Conservation (phyloP, 306 rosid species). For the Pterocarpus santalinus region DNA sequence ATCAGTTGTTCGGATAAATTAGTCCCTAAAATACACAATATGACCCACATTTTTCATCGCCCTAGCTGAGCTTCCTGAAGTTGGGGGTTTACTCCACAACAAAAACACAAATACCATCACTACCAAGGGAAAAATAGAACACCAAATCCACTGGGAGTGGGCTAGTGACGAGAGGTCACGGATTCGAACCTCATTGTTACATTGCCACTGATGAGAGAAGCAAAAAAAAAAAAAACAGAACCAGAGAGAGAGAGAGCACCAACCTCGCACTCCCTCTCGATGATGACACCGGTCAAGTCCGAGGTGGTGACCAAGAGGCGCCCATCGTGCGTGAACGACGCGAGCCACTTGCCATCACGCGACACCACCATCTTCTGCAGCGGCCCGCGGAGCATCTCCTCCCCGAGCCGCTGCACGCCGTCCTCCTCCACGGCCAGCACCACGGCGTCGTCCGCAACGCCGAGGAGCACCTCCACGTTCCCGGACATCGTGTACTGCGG, state of each 20-base stretch:
- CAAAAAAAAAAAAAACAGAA: too few species aligned
- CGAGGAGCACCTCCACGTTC: slow-evolving; percentile 89
- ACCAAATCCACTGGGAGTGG: too few species aligned
- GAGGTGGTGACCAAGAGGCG: slow-evolving; percentile 82
- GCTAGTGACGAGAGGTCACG: too few species aligned
- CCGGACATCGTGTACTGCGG: slow-evolving; percentile 95
- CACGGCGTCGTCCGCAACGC: slow-evolving; percentile 61
- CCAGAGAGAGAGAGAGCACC: neutral
- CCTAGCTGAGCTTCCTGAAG: too few species aligned
- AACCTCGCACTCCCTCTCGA: slow-evolving; percentile 97
- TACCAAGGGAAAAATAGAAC: too few species aligned
- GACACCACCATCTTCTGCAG: slow-evolving; percentile 96
- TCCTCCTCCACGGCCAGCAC: slow-evolving; percentile 93
- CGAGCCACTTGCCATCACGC: slow-evolving; percentile 90
- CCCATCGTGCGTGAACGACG: slow-evolving; percentile 93
- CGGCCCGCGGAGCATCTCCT: slow-evolving; percentile 73
- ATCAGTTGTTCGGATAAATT: too few species aligned
- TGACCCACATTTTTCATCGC: too few species aligned
- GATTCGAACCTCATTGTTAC: too few species aligned
- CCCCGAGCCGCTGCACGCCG: slow-evolving; percentile 78
- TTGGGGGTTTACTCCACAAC: too few species aligned
- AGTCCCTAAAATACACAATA: too few species aligned
- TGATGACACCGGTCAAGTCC: slow-evolving; percentile 70
- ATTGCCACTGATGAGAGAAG: too few species aligned
- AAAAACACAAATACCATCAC: too few species aligned